Percentiles rank a stretch among this genome's conserved stretches.
Conservation (phyloP, 1,284 basidiomycete species). For the Boletus smithii region DNA sequence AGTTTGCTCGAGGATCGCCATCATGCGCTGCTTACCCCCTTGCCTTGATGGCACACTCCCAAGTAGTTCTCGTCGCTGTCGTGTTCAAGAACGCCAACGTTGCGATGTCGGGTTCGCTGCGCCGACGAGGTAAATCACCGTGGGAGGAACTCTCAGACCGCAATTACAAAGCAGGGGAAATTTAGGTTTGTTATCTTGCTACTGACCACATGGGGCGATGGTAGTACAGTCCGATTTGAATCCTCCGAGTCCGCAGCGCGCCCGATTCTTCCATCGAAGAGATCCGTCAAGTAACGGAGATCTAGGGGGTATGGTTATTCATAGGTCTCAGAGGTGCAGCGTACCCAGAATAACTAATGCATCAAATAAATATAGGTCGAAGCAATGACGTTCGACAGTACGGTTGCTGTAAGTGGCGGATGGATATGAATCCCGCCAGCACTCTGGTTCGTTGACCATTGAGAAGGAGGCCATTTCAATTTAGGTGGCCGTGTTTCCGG, state of each 20-base stretch:
- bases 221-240: not conserved
- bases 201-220: not conserved
- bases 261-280: not conserved
- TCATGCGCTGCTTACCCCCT: too few species aligned
- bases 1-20: not conserved
- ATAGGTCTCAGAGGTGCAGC: not conserved
- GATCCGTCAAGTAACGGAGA: not conserved
- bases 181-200: not conserved
- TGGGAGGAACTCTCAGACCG: not conserved
- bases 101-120: not conserved
- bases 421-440: not conserved
- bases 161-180: not conserved
- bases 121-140: not conserved
- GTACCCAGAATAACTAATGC: not conserved
- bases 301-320: not conserved
- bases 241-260: not conserved
- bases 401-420: not conserved
- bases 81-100: not conserved
- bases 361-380: not conserved
- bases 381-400: not conserved
- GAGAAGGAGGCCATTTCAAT: too few species aligned
- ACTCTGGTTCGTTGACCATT: too few species aligned
- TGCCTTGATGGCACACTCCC: too few species aligned
- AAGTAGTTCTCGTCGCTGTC: not conserved
- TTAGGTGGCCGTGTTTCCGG: too few species aligned